Conservation (phyloP, 345 rosid genomes). For the Citrus reticulata region DNA sequence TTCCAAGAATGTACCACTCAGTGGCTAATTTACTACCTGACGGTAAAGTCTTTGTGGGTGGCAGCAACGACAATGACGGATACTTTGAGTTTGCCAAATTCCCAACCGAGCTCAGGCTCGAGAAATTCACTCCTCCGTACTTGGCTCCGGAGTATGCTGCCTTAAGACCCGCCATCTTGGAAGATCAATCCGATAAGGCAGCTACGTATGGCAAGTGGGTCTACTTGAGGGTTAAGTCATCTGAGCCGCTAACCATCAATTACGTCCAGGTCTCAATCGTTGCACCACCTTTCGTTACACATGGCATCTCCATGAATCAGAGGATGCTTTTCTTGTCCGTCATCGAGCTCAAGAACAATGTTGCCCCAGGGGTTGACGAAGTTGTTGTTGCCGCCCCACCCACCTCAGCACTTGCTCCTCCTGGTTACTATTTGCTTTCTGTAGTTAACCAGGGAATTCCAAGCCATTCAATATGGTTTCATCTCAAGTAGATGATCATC, state of each 20-base stretch:
- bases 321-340: slow-evolving; percentile 42
- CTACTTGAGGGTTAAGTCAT: slow-evolving; percentile 15
- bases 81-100: slow-evolving; percentile 46
- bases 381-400: slow-evolving; percentile 35
- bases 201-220: slow-evolving; percentile 28
- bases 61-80: slow-evolving; percentile 77
- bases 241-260: background rate
- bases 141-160: slow-evolving; percentile 32
- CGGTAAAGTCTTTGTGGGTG: slow-evolving; percentile 53
- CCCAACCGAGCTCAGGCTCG: slow-evolving; percentile 71
- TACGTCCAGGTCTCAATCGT: slow-evolving; percentile 37
- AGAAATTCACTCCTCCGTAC: slow-evolving; percentile 78
- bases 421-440: slow-evolving; percentile 56
- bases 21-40: slow-evolving; percentile 57
- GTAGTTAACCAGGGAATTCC: slow-evolving; percentile 54
- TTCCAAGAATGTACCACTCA: slow-evolving; percentile 80
- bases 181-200: background rate
- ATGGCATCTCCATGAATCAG: slow-evolving; percentile 71
- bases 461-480: slow-evolving; percentile 51
- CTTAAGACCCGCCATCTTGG: slow-evolving; percentile 29
- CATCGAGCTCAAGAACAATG: slow-evolving; percentile 4
- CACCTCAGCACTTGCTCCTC: slow-evolving; percentile 46
- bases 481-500: slow-evolving; percentile 28
- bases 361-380: background rate
- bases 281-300: slow-evolving; percentile 71